Base-by-base conservation (phyloP, 2,329 filamentous ascomycete species). In the Cryphonectria naterciae region DNA sequence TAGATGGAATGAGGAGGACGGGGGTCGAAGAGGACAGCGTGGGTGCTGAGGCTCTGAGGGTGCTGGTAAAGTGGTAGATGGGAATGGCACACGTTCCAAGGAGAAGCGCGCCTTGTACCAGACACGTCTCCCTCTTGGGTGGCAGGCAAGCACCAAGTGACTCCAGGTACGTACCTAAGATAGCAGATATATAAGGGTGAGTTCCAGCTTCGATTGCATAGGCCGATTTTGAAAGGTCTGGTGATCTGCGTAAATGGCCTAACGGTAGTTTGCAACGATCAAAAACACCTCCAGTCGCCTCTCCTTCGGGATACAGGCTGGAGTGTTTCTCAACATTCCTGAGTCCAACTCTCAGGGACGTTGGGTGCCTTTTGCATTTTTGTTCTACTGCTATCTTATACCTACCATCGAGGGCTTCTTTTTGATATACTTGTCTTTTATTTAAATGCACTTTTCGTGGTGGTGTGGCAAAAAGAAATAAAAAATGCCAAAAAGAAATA, bases 271-370 rank as follows among this genome's bases (percentile, higher is more conserved):
- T 25, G 41, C 61, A 17, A 17, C 25, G 22, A 6, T 64, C n/a
- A 25, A 64, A 64, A 64, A 64, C 25, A 64, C 61, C 61, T 64
- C 61, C 37, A 43, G 19, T 28, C 61, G 61, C 39, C 8, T 46
- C 61, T 64, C 41, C 61, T 43, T 28, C 37, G 25, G 37, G 61
- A 64, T 64, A 64, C 61, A 64, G 61, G 37, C n/a, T 43, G 37
- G 61, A 64, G 61, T 64, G 25, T 64, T 64, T 64, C 37, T 5
- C 22, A 22, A 5, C n/a, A 22, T 2, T 11, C 28, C 37, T 41
- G 37, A n/a, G 61, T 63, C 39, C 39, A 43, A 63, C 39, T 15
- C 61, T 15, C 37, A 41, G 61, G 19, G 1, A 4, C 39, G 10
- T 5, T n/a, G 61, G 61, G 37, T 39, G 61, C 61, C 61, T 64